phyloP scores from a whole-genome alignment of 176 grass and related monocot genomes.

The Puya raimondii region DNA sequence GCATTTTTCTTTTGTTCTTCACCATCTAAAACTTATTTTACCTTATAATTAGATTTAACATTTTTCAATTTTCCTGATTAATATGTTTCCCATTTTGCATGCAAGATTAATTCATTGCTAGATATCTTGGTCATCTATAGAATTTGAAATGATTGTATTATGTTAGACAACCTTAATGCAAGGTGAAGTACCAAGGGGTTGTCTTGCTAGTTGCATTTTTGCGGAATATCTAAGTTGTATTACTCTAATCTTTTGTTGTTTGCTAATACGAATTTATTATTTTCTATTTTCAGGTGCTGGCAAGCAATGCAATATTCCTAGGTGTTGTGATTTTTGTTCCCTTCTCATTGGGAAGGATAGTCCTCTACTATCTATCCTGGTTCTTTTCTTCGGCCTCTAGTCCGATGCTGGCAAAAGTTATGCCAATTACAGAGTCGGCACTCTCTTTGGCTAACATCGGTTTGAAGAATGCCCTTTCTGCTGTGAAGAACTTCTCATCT shows the following conservation, averaged over 20 bases:
- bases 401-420: constrained; percentile 64
- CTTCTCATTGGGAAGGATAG: constrained; percentile 91
- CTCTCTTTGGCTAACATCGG: constrained; percentile 80
- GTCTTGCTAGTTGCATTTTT: not conserved
- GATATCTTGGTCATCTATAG: no score
- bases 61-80: no score
- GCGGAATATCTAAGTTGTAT: not conserved
- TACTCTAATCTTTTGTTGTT: not conserved
- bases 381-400: constrained; percentile 87
- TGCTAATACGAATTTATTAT: not conserved
- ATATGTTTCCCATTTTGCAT: no score
- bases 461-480: constrained; percentile 69
- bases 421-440: constrained; percentile 73
- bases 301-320: constrained; percentile 99
- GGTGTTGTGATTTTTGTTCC: constrained; percentile 91
- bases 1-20: not conserved
- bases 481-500: constrained; percentile 68
- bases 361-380: constrained; percentile 90
- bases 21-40: not conserved
- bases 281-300: constrained; percentile 58
- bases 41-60: no score
- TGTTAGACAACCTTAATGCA: no score
- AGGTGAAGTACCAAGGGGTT: no score
- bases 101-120: no score
- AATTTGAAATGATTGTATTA: not conserved